Conservation (phyloP, 371 early-diverging fungal species). For the Coemansia sp. region DNA sequence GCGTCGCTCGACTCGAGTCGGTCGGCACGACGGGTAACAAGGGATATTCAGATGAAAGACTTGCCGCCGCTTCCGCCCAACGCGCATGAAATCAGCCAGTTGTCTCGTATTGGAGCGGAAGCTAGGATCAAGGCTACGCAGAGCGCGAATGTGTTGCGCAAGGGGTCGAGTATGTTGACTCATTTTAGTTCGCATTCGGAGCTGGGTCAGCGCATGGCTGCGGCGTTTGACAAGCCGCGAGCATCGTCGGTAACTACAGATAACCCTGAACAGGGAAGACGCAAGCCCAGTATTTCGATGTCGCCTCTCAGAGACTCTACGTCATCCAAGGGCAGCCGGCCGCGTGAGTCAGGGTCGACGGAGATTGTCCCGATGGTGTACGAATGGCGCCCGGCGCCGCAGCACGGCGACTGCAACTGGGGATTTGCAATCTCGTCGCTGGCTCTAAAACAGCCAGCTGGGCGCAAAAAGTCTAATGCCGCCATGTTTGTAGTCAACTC, state of each 20-base stretch:
- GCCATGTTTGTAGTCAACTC: constrained; percentile 31
- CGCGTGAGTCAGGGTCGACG: constrained; percentile 31
- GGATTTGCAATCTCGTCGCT: constrained; percentile 43
- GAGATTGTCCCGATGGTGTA: constrained; percentile 19
- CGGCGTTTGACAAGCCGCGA: constrained; percentile 36
- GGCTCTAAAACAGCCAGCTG: constrained; percentile 30
- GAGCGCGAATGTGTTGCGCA: constrained; percentile 2
- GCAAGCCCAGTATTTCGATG: constrained; percentile 16
- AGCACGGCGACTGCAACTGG: constrained; percentile 30
- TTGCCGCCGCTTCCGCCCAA: constrained; percentile 46
- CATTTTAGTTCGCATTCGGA: constrained; percentile 46
- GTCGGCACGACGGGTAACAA: constrained; percentile 17
- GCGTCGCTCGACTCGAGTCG: constrained; percentile 24
- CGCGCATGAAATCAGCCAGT: constrained; percentile 30
- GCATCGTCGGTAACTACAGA: constrained; percentile 35
- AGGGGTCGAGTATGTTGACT: constrained; percentile 16
- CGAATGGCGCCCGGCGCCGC: constrained; percentile 34
- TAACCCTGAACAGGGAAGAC: constrained; percentile 4
- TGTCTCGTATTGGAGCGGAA: constrained; percentile 1
- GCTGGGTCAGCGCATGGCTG: constrained; percentile 23
- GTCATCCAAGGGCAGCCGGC: constrained; percentile 25
- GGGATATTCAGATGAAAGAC: constrained; percentile 46
- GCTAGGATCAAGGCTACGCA: constrained; percentile 2
- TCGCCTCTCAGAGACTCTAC: constrained; percentile 9
- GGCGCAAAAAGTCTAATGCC: constrained; percentile 22